Base-by-base conservation (phyloP, 495 filamentous ascomycete genomes). In the Cenococcum geophilum region DNA sequence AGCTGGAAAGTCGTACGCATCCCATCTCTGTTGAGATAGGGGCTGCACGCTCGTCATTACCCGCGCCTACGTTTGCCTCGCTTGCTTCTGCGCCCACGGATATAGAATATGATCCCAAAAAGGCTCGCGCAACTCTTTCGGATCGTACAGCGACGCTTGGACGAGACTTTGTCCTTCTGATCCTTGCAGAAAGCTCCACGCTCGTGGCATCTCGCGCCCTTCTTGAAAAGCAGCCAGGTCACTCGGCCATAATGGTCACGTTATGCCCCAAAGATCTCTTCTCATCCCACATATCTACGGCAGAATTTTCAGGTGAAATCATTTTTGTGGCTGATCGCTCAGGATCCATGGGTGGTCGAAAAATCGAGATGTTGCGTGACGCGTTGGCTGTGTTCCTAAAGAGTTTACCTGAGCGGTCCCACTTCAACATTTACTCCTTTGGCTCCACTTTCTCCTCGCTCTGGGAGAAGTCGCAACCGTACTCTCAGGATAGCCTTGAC, bases 291-390 rank as follows among this genome's bases (percentile, higher is more conserved):
- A 1, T 35, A n/a, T n/a, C n/a, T 47, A 12, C 14, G 6, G 23
- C 40, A 16, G 18, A 35, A 11, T 16, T 12, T 16, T 62, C 60
- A 35, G 49, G 57, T n/a, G 71, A 73, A 43, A 62, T 73, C 14
- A 60, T 71, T 1, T 71, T 73, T 43, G n/a, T 71, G 0, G 69
- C 62, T 1, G 66, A 71, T 55, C 45, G 63, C 6, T 71, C 67
- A 10, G 67, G 62, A 5, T 70, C 69, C 4, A 71, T 70, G 69
- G 9, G 22, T 4, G 36, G 42, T 10, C 22, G 4, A 14, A 69
- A 68, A 54, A 70, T 69, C 2, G 12, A 18, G 5, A 40, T 22
- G 8, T 52, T 62, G 0, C 11, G 58, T 55, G 35, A 57, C 18
- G 51, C 66, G 1, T 27, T 62, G 8, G 1, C 21, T 1, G 37